phyloP scores from a whole-genome alignment of 148 eudicot genomes.

The Nepenthes gracilis region DNA sequence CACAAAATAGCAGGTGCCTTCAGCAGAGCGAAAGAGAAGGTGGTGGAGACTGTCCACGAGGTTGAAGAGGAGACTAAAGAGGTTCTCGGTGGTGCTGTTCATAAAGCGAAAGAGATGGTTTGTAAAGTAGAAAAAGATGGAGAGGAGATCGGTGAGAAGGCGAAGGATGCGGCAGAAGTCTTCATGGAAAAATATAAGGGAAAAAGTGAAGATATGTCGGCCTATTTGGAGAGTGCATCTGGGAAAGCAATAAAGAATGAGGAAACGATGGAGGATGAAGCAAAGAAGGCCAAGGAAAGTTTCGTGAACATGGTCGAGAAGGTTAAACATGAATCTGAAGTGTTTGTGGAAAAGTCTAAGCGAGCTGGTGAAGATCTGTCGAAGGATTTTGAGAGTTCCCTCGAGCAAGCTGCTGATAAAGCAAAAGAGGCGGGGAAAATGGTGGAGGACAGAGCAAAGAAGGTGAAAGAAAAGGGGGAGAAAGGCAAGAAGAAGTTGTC shows the following conservation, averaged over 20 bases:
- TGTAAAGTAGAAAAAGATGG: too few species aligned
- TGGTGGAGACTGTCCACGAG: slow-evolving; percentile 3
- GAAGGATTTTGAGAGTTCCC: neutral
- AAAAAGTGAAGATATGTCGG: too few species aligned
- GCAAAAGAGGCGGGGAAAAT: neutral
- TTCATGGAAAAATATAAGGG: too few species aligned
- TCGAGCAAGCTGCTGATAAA: too few species aligned
- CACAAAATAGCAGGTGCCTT: slow-evolving; percentile 20
- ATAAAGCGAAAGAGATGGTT: slow-evolving; percentile 7
- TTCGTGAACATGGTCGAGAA: too few species aligned
- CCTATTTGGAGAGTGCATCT: too few species aligned
- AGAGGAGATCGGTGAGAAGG: slow-evolving; percentile 7
- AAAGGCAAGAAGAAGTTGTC: slow-evolving; percentile 23
- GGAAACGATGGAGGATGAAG: too few species aligned
- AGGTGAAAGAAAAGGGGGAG: slow-evolving; percentile 8
- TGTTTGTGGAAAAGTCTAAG: neutral
- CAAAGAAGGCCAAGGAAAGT: too few species aligned
- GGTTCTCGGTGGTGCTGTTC: neutral
- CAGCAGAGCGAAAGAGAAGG: slow-evolving; percentile 22
- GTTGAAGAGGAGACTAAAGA: slow-evolving; percentile 11
- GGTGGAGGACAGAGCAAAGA: slow-evolving; percentile 1
- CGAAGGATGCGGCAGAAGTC: slow-evolving; percentile 6
- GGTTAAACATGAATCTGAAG: too few species aligned
- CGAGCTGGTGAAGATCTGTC: neutral
- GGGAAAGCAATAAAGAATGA: too few species aligned